Base-by-base conservation (phyloP, 2,329 filamentous ascomycete species). In the Xylaria sp. region DNA sequence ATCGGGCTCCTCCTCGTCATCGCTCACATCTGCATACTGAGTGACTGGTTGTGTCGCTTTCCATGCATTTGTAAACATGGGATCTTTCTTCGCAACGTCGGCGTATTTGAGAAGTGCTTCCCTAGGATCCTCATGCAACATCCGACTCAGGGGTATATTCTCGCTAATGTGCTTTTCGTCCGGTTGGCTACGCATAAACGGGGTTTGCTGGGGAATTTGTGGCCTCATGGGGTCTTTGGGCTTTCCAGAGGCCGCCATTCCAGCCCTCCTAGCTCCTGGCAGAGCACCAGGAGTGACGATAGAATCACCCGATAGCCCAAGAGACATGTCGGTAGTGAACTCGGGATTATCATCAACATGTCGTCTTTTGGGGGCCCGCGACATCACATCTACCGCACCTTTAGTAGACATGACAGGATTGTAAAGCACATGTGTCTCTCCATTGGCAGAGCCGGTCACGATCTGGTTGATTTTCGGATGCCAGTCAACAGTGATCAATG, bases 401-500 rank as follows among this genome's bases (percentile, higher is more conserved):
- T 90, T 90, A 13, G 80, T 87, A 25, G 96, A 99, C 74, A 90
- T 90, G n/a, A 85, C 88, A 1, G 96, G 96, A 77, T 92, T 95
- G 83, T 96, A 99, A 57, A 99, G 90, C 51, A 98, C 88, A 76
- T 94, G 95, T 0, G 92, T 94, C 80, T 97, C 92, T 66, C 91
- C 90, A 77, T 98, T 97, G 62, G 94, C 94, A 55, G 95, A 98
- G 68, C 94, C 95, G 9, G 95, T 97, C 72, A 98, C 82, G 76
- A 99, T 97, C 78, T 99, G 96, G 79, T 99, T 98, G 77, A 99
- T 89, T 80, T 94, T 97, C 23, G 92, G 87, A 77, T 99, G 95
- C 96, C 96, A 99, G 71, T 92, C 85, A 32, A 97, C 93, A 1
- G 91, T 90, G 70, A 98, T 92, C 9, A 99, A 83, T 0, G 95